These are phyloP conservation scores for Chlorella sp. DNA, from an alignment of 139 green algal species.

Conservation along the genomic window DNA sequence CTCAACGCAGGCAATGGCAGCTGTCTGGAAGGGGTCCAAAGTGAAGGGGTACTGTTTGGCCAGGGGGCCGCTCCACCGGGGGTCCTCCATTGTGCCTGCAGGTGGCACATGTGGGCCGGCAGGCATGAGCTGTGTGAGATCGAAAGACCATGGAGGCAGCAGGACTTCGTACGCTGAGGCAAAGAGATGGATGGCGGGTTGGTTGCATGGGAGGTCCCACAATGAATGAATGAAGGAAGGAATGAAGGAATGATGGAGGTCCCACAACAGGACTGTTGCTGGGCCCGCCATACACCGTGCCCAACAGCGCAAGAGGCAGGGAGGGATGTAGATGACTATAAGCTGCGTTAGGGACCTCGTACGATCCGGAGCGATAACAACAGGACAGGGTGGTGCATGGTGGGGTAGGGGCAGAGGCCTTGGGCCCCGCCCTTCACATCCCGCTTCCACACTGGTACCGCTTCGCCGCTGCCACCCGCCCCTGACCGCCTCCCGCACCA, in stretches of 20 bases:
- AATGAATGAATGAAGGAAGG: too few relatives aligned
- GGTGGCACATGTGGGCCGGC: neutral
- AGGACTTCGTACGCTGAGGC: neutral
- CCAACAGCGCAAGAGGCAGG: too few relatives aligned
- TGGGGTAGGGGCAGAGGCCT: too few relatives aligned
- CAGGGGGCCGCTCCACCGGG: conserved; percentile 60
- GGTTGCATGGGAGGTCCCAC: too few relatives aligned
- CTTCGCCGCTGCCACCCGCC: neutral
- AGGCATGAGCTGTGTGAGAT: neutral
- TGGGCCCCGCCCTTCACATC: neutral
- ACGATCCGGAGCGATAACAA: too few relatives aligned
- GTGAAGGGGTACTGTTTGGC: conserved; percentile 90
- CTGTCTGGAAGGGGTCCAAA: conserved; percentile 92
- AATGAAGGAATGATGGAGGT: too few relatives aligned
- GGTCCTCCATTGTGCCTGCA: conserved; percentile 79
- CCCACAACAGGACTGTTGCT: neutral
- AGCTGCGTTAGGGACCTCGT: too few relatives aligned
- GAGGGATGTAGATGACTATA: too few relatives aligned
- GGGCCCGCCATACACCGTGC: neutral
- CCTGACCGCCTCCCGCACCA: neutral
- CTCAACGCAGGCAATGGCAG: conserved; percentile 88
- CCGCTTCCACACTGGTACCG: neutral
- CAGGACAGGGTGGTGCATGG: too few relatives aligned
- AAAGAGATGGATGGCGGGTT: neutral
- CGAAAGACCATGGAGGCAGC: neutral